Evolutionary conservation across 352 stramenopile genomes (phyloP), one percentile per base, ranked within the genome.

Genomic region (Globisporangium alternatum): DNA sequence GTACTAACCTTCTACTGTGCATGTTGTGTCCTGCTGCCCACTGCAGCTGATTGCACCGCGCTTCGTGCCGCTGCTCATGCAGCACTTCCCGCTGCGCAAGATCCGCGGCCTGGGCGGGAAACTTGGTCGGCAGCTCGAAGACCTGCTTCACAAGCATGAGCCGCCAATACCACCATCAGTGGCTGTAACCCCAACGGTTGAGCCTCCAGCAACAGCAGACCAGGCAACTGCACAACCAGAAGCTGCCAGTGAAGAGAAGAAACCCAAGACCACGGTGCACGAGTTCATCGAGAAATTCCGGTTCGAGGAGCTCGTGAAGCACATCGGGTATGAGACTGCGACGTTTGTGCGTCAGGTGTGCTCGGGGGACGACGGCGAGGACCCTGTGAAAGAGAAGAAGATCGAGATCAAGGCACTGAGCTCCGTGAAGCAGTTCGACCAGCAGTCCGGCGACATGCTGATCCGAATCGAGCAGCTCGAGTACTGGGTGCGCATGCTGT

Each of bases 351-450:
- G 76, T 21, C 72, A 71, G 22, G 72, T 90, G 4, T 95, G 86
- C 60, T 69, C 71, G 37, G 86, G 86, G 7, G 70, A 87, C 19
- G 86, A 95, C 47, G 81, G 78, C 0, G 65, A 87, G 48, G 83
- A 92, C 25, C 84, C 84, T 13, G 83, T 93, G 21, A 84, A 93
- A 48, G 65, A 82, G 19, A 87, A 81, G 60, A 93, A 91, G 68
- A 67, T 73, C 1, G 72, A 86, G 12, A 67, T 91, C 31, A 89
- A 90, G 63, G 72, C 71, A n/a, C 72, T 95, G 48, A 79, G 75
- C 31, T 86, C 80, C 3, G 78, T 88, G 7, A 95, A 95, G 67
- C 86, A 91, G 64, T 95, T 92, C 57, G 81, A 91, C n/a, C 70
- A 83, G 51, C 84, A 77, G n/a, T 82, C 77, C 0, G 75, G 74